Conservation (phyloP, 176 grass and related monocot species). For the Ensete ventricosum region DNA sequence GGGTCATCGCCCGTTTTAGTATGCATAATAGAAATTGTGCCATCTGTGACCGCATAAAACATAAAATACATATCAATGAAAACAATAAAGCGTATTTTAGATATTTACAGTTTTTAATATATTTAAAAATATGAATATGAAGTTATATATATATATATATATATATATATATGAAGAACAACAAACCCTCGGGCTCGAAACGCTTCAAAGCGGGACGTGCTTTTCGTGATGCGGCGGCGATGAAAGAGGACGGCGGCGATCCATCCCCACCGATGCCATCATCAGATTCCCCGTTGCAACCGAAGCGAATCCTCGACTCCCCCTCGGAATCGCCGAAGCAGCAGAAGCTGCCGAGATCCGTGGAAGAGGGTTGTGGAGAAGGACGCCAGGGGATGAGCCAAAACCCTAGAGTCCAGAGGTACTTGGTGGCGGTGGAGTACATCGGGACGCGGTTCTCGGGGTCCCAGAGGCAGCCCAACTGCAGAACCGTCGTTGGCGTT, state of each 20-base stretch:
- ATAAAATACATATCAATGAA: too few relatives aligned
- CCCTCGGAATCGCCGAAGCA: constrained; percentile 14
- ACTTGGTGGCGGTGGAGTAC: constrained; percentile 84
- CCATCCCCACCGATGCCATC: neutral
- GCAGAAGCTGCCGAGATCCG: constrained; percentile 4
- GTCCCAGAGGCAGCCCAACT: constrained; percentile 73
- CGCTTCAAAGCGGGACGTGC: neutral
- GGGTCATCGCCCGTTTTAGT: too few relatives aligned
- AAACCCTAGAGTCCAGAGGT: constrained; percentile 62
- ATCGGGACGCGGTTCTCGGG: constrained; percentile 72
- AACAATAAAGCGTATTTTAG: too few relatives aligned
- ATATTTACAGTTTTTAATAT: too few relatives aligned
- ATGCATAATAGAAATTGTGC: too few relatives aligned
- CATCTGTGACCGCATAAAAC: too few relatives aligned
- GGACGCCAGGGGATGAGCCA: constrained; percentile 25
- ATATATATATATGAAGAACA: too few relatives aligned
- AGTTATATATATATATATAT: too few relatives aligned
- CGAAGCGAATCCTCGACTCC: constrained; percentile 1
- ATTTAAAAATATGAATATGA: too few relatives aligned
- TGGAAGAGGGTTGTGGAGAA: neutral
- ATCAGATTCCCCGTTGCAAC: neutral
- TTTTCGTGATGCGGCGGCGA: neutral
- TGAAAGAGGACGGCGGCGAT: neutral
- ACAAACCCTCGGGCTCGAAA: neutral
- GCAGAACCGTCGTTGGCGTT: constrained; percentile 73